phyloP scores from a whole-genome alignment of 805 yeast genomes.

The Sugiyamaella mastotermitis region DNA sequence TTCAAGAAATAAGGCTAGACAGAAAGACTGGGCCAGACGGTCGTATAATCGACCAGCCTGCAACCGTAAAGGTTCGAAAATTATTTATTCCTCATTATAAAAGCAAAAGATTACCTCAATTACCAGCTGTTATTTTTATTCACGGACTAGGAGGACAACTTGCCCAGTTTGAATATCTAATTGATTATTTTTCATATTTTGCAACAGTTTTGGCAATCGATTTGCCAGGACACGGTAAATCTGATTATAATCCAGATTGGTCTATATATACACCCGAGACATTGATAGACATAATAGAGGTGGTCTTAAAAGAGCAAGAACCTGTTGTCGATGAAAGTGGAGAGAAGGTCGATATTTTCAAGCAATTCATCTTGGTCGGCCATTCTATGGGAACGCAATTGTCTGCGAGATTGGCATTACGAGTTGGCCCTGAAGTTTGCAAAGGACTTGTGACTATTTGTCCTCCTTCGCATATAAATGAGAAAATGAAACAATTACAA shows the following conservation, averaged over 20 bases:
- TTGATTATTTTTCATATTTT: constrained; percentile 56
- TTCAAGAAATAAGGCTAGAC: constrained; percentile 1
- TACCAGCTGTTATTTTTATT: constrained; percentile 60
- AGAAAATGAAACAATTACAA: constrained; percentile 14
- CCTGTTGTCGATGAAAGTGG: constrained; percentile 15
- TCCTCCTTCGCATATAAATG: constrained; percentile 28
- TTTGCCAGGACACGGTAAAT: constrained; percentile 79
- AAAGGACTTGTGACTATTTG: constrained; percentile 30
- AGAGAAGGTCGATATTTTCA: constrained; percentile 18
- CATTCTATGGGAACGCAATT: constrained; percentile 72
- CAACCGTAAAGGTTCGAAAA: constrained; percentile 15
- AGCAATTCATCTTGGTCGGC: constrained; percentile 45
- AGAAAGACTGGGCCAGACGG: no score
- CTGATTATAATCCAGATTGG: constrained; percentile 26
- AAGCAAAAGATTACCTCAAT: constrained; percentile 24
- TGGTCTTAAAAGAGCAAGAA: constrained; percentile 28
- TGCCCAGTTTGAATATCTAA: constrained; percentile 73
- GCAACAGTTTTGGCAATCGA: constrained; percentile 67
- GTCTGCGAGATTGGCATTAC: constrained; percentile 36
- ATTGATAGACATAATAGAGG: constrained; percentile 34
- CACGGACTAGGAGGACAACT: constrained; percentile 92
- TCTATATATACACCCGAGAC: constrained; percentile 35
- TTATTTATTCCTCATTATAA: constrained; percentile 25
- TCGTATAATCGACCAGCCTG: not conserved
- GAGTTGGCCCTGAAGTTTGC: constrained; percentile 22